Evolutionary conservation across 768 basidiomycete species (phyloP).

Genomic region (Mycena floridula): DNA sequence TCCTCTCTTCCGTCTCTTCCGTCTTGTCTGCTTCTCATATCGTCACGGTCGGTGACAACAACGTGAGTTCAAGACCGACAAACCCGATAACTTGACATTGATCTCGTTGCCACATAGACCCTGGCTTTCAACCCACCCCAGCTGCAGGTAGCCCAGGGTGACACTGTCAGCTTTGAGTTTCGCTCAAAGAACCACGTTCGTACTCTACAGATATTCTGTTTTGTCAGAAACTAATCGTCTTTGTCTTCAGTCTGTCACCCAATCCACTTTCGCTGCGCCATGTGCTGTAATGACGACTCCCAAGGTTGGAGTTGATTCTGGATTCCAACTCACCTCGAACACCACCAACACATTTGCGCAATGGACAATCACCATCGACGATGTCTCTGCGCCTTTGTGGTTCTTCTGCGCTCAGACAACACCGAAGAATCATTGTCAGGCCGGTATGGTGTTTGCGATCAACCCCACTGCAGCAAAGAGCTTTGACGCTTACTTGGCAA

Average conservation of each 20-base stretch:
- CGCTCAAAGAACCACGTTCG: constrained; percentile 42
- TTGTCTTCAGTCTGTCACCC: constrained; percentile 42
- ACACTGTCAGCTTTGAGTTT: constrained; percentile 51
- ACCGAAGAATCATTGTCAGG: constrained; percentile 8
- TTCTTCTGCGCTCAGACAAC: constrained; percentile 52
- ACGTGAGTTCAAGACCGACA: constrained; percentile 19
- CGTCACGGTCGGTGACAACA: constrained; percentile 38
- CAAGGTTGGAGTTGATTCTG: constrained; percentile 40
- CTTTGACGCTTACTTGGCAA: constrained; percentile 42
- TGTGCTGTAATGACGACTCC: constrained; percentile 34
- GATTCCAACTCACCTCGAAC: constrained; percentile 35
- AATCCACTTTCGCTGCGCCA: constrained; percentile 52
- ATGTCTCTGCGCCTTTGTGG: constrained; percentile 47
- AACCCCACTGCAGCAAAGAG: constrained; percentile 43
- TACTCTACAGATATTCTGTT: constrained; percentile 6
- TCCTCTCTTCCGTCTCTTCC: constrained; percentile 31
- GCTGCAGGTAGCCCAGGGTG: constrained; percentile 36
- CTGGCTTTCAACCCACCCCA: constrained; percentile 28
- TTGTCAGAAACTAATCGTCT: neutral
- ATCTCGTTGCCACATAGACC: neutral
- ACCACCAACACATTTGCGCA: constrained; percentile 28
- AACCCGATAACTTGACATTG: too few relatives aligned
- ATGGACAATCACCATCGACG: constrained; percentile 41
- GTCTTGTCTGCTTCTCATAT: constrained; percentile 29
- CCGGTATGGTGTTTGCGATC: constrained; percentile 53